Base-by-base conservation (phyloP, 169 alveolate genomes). In the Eimeria maxima region DNA sequence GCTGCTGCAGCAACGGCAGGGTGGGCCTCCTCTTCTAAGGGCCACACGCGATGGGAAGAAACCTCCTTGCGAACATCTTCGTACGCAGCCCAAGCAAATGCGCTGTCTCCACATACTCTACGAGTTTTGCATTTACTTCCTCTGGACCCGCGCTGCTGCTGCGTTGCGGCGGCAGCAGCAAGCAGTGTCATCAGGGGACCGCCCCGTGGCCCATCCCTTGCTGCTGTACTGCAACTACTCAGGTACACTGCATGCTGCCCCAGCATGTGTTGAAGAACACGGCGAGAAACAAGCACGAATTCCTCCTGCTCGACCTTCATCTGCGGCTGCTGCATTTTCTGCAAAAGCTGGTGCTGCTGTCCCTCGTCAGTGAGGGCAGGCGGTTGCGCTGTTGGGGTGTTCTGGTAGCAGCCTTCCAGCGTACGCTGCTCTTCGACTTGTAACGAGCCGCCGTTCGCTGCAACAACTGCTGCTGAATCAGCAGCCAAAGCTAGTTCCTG, bases 171-270 rank as follows among this genome's bases (percentile, higher is more conserved):
- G 60, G 92, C 92, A 84, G 92, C 92, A 44, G 92, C 92, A 55
- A 84, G 92, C 2, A 84, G 92, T 4, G 92, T 84, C 92, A 57
- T 57, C 60, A 84, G n/a, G 38, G 92, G 92, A 42, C 92, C 78
- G 38, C 92, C 76, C 13, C 92, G 92, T 42, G 78, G 92, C 63
- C 92, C 78, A 24, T 84, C 92, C 78, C 78, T 18, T 53, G 92
- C 92, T 84, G 92, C 92, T 57, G 92, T 33, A 44, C 92, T 84
- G 92, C 92, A 84, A 78, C 92, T 84, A 78, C 92, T 57, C 42
- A 84, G 78, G 65, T 84, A 84, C 44, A 84, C 92, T 24, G 71
- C 92, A 22, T 84, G 92, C 92, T 60, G 92, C 78, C 92, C 92
- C 20, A 84, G 57, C 92, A 84, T 84, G 78, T 84, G 92, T 33